Percentiles rank a stretch among this genome's conserved stretches.
Conservation (phyloP, 2,329 filamentous ascomycete species). For the Canariomyces notabilis region DNA sequence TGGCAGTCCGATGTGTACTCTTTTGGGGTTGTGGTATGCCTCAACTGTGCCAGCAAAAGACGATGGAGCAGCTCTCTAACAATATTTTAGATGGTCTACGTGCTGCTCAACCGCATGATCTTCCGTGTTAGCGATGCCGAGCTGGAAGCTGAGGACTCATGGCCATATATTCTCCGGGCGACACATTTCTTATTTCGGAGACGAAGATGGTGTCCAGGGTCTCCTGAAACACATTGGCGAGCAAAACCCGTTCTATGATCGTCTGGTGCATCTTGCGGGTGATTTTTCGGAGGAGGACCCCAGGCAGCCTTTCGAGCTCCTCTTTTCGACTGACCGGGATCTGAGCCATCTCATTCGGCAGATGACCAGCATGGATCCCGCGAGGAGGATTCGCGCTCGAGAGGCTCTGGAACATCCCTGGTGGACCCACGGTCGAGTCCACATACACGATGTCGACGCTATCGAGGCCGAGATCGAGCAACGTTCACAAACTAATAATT, state of each 20-base stretch:
- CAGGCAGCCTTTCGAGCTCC: neutral
- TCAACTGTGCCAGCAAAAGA: too few species aligned
- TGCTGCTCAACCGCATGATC: slow-evolving; percentile 25
- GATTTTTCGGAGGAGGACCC: neutral
- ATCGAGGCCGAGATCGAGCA: too few species aligned
- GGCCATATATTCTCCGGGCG: slow-evolving; percentile 20
- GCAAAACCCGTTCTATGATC: slow-evolving; percentile 6
- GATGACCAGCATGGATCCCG: slow-evolving; percentile 18
- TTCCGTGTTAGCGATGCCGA: slow-evolving; percentile 24
- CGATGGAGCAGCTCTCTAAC: too few species aligned
- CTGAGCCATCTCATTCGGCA: slow-evolving; percentile 13
- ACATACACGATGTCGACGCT: too few species aligned
- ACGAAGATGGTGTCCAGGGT: slow-evolving; percentile 9
- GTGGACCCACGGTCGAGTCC: too few species aligned
- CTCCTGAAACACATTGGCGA: slow-evolving; percentile 14
- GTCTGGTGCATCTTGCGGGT: slow-evolving; percentile 1
- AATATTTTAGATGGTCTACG: too few species aligned
- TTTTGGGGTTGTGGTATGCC: slow-evolving; percentile 31
- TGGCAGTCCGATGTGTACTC: slow-evolving; percentile 33
- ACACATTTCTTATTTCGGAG: slow-evolving; percentile 17
- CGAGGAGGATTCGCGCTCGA: slow-evolving; percentile 14
- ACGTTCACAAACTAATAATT: too few species aligned
- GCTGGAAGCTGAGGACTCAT: slow-evolving; percentile 22
- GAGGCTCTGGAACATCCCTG: slow-evolving; percentile 14
- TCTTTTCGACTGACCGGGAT: slow-evolving; percentile 4